Percentiles rank a stretch among this genome's conserved stretches.
Conservation (phyloP, 1,284 basidiomycete species). For the Coniferiporia sulphurascens region DNA sequence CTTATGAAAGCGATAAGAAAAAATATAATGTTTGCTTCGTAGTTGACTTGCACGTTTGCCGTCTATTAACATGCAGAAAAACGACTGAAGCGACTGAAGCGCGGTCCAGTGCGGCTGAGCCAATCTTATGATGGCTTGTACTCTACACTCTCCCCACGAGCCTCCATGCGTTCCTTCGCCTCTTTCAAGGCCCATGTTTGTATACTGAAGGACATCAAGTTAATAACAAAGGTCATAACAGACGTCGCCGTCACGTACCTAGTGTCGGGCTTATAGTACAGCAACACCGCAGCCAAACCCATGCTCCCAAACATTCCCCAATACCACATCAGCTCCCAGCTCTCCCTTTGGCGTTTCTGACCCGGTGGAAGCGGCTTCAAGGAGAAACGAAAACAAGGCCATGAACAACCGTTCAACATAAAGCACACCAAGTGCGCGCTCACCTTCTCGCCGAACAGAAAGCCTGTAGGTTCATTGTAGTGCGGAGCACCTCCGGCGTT, state of each 20-base stretch:
- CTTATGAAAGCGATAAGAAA: too few relatives aligned
- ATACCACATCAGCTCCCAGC: slow-evolving; percentile 89
- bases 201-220: slow-evolving; percentile 47
- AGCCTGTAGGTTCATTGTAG: slow-evolving; percentile 86
- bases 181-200: slow-evolving; percentile 88
- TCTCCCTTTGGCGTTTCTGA: slow-evolving; percentile 80
- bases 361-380: slow-evolving; percentile 68
- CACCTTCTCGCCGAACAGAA: slow-evolving; percentile 87
- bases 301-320: slow-evolving; percentile 89
- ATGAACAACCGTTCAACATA: slow-evolving; percentile 3
- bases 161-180: slow-evolving; percentile 85
- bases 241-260: slow-evolving; percentile 52
- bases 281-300: slow-evolving; percentile 67
- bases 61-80: not conserved
- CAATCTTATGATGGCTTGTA: slow-evolving; percentile 48
- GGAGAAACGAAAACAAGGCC: slow-evolving; percentile 9
- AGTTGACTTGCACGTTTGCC: not conserved
- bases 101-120: not conserved
- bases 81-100: not conserved
- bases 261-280: slow-evolving; percentile 95
- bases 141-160: slow-evolving; percentile 78
- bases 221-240: not conserved
- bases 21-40: too few relatives aligned
- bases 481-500: slow-evolving; percentile 52
- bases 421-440: slow-evolving; percentile 22